phyloP scores from a whole-genome alignment of 2,329 filamentous ascomycete genomes.

The Metarhizium anisopliae region DNA sequence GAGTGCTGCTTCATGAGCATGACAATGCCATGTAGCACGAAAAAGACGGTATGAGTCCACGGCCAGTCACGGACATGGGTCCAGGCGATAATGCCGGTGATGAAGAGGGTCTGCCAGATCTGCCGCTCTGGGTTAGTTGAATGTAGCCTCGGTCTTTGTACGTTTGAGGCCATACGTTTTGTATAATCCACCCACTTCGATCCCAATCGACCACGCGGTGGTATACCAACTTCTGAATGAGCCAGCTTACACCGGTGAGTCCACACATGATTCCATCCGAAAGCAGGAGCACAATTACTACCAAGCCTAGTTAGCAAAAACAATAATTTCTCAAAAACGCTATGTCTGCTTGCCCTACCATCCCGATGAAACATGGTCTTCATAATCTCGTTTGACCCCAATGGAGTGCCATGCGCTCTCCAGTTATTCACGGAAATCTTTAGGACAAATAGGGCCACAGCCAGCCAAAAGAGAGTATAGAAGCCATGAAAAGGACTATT shows the following conservation, averaged over 20 bases:
- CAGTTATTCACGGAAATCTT: constrained; percentile 62
- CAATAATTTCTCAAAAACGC: not conserved
- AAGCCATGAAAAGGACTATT: constrained; percentile 71
- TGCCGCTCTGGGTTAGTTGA: constrained; percentile 14
- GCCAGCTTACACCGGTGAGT: constrained; percentile 54
- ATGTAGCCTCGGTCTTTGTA: not conserved
- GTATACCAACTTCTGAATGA: constrained; percentile 53
- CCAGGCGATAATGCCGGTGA: constrained; percentile 53
- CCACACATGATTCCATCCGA: constrained; percentile 64
- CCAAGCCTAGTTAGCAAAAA: not conserved
- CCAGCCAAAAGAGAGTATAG: constrained; percentile 71
- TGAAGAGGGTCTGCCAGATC: constrained; percentile 61
- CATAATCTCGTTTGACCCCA: constrained; percentile 66
- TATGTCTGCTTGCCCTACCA: constrained; percentile 21
- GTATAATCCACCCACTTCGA: constrained; percentile 60
- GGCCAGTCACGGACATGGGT: constrained; percentile 67
- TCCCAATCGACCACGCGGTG: constrained; percentile 60
- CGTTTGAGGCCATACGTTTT: constrained; percentile 42
- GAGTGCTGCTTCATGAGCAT: constrained; percentile 82
- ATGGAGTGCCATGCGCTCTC: constrained; percentile 55
- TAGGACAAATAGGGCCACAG: constrained; percentile 55
- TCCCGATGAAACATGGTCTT: constrained; percentile 53
- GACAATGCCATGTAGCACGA: constrained; percentile 63
- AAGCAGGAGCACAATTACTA: constrained; percentile 43
- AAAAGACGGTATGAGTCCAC: constrained; percentile 75